A percentile compares a stretch with the other conserved stretches of the same genome.
Conservation (phyloP, 2,329 filamentous ascomycete species). For the Anthostomella pinea region DNA sequence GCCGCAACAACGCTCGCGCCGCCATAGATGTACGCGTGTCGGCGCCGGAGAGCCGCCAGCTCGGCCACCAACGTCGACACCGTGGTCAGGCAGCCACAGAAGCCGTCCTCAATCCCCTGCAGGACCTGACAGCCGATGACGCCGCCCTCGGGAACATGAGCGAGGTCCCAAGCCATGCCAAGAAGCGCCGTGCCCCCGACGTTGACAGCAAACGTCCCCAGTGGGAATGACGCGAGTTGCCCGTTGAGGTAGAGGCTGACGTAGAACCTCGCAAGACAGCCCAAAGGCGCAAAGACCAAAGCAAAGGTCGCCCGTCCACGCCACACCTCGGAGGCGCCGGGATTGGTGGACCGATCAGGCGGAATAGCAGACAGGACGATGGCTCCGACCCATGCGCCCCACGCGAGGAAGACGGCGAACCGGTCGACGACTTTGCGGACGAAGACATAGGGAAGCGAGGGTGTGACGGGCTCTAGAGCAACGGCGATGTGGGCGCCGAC, state of each 20-base stretch:
- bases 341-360: slow-evolving; percentile 48
- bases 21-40: slow-evolving; percentile 66
- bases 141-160: slow-evolving; percentile 58
- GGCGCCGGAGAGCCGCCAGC: slow-evolving; percentile 47
- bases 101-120: slow-evolving; percentile 65
- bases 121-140: slow-evolving; percentile 65
- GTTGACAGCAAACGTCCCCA: slow-evolving; percentile 85
- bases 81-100: slow-evolving; percentile 65
- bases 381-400: slow-evolving; percentile 75
- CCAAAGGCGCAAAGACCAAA: slow-evolving; percentile 77
- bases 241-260: slow-evolving; percentile 69
- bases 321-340: slow-evolving; percentile 57
- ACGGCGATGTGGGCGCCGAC: slow-evolving; percentile 74
- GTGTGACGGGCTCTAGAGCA: slow-evolving; percentile 54
- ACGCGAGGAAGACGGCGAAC: slow-evolving; percentile 60
- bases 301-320: slow-evolving; percentile 73
- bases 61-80: slow-evolving; percentile 67
- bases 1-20: slow-evolving; percentile 56
- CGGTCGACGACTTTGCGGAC: slow-evolving; percentile 63
- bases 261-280: slow-evolving; percentile 75
- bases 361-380: slow-evolving; percentile 70
- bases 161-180: slow-evolving; percentile 75
- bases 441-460: slow-evolving; percentile 56
- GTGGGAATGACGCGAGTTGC: slow-evolving; percentile 64
- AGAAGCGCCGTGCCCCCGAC: slow-evolving; percentile 71